Evolutionary conservation across 192 early-diverging fungal species (phyloP).

Genomic region (Rhizoclosmatium sp.): DNA sequence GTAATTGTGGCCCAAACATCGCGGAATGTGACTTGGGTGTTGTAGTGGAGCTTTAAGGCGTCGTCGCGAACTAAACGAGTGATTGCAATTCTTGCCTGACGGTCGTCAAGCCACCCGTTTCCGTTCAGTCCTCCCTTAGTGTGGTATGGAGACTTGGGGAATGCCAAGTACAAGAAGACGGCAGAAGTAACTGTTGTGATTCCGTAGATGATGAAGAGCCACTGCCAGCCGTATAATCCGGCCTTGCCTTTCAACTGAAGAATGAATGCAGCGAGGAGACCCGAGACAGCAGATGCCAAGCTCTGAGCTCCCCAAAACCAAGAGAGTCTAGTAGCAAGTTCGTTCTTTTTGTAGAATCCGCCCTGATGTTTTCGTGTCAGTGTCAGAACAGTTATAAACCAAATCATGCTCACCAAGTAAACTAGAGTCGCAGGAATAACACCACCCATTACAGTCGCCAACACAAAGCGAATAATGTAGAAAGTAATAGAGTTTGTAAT

Average conservation of each 20-base stretch:
- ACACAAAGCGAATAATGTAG: not conserved
- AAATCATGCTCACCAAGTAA: slow-evolving; percentile 6
- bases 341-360: slow-evolving; percentile 7
- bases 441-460: slow-evolving; percentile 4
- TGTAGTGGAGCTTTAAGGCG: slow-evolving; percentile 47
- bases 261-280: slow-evolving; percentile 62
- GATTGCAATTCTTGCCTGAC: slow-evolving; percentile 60
- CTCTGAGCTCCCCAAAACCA: slow-evolving; percentile 11
- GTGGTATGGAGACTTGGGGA: not conserved
- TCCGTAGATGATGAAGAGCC: slow-evolving; percentile 71
- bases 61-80: slow-evolving; percentile 68
- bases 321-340: slow-evolving; percentile 3
- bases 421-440: slow-evolving; percentile 18
- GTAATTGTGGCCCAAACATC: slow-evolving; percentile 32
- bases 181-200: slow-evolving; percentile 58
- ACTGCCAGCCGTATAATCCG: slow-evolving; percentile 68
- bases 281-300: slow-evolving; percentile 58
- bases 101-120: slow-evolving; percentile 42
- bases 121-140: not conserved
- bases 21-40: slow-evolving; percentile 2
- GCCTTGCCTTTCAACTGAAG: slow-evolving; percentile 59
- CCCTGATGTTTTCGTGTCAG: slow-evolving; percentile 1
- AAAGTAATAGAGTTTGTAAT: not conserved
- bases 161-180: slow-evolving; percentile 58
- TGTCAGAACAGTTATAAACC: not conserved